Evolutionary conservation across 805 yeast genomes (phyloP), one percentile per base, ranked within the genome.

Genomic region (Saccharomycopsis lassenensis): DNA sequence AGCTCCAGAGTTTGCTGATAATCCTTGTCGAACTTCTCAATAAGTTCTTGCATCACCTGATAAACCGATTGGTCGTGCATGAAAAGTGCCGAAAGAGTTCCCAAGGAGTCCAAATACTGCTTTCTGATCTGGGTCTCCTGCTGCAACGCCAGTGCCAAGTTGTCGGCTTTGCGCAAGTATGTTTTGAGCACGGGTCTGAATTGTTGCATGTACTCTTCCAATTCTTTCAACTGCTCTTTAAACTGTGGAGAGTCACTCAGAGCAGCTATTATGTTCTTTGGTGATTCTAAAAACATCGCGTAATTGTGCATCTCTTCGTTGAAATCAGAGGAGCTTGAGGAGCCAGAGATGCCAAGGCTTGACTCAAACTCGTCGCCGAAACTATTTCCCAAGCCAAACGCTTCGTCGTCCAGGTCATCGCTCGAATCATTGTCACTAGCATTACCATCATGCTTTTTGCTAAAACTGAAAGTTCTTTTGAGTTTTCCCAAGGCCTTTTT

Each of bases 241-340:
- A 42, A 42, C 4, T 12, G 24, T 5, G 43, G 43, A 5, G 41
- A 37, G 29, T 42, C 46, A 25, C 15, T 35, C 11, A 11, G 7
- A 8, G 24, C 11, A 8, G 24, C 11, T 22, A 11, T 22, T 22
- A 11, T 22, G 7, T 7, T 22, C 11, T 20, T 31, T 22, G 34
- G 24, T 21, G 21, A 14, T 22, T 20, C 26, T 12, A 22, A n/a
- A 23, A 23, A 23, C 25, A 10, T n/a, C 10, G 10, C 11, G 25
- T n/a, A 23, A 10, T 23, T 10, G 11, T n/a, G n/a, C n/a, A 10
- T 10, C 25, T 10, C n/a, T 23, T 10, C 10, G 11, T 23, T n/a
- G 25, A 23, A 23, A 23, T 23, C 25, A 23, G 25, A 23, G n/a
- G 10, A 10, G 10, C 25, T 23, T 23, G 11, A 23, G 11, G 10